Conservation (phyloP, 371 early-diverging fungal genomes). For the Haplosporangium sp. region DNA sequence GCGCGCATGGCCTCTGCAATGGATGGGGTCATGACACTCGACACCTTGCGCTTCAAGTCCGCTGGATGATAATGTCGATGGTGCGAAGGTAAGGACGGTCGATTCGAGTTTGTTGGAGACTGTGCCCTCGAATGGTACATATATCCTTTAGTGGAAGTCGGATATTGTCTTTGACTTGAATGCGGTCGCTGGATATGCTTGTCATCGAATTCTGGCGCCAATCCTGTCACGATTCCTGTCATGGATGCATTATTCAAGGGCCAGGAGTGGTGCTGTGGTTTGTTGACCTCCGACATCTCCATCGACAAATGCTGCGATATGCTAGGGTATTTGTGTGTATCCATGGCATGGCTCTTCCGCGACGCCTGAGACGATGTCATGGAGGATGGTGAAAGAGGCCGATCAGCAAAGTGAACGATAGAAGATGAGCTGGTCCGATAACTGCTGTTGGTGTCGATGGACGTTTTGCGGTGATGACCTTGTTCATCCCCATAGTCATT, state of each 20-base stretch:
- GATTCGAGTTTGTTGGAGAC: conserved; percentile 23
- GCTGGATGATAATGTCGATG: conserved; percentile 21
- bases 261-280: conserved; percentile 29
- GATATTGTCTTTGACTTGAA: conserved; percentile 32
- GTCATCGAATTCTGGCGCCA: conserved; percentile 27
- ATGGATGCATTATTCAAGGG: conserved; percentile 29
- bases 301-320: conserved; percentile 6
- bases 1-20: conserved; percentile 18
- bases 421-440: conserved; percentile 29
- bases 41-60: not conserved
- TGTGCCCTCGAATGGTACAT: conserved; percentile 19
- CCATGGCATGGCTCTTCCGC: not conserved
- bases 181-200: conserved; percentile 13
- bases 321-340: not conserved
- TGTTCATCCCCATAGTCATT: conserved; percentile 5
- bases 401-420: conserved; percentile 18
- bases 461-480: conserved; percentile 11
- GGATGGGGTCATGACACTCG: conserved; percentile 20
- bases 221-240: conserved; percentile 39
- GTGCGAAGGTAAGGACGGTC: conserved; percentile 17
- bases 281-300: conserved; percentile 30
- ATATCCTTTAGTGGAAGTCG: conserved; percentile 19
- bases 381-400: conserved; percentile 23
- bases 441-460: conserved; percentile 32
- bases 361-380: conserved; percentile 16